Percentiles rank a stretch among this genome's conserved stretches.
phyloP scores from a whole-genome alignment of 768 basidiomycete genomes.

The Naganishia vaughanmartiniae region DNA sequence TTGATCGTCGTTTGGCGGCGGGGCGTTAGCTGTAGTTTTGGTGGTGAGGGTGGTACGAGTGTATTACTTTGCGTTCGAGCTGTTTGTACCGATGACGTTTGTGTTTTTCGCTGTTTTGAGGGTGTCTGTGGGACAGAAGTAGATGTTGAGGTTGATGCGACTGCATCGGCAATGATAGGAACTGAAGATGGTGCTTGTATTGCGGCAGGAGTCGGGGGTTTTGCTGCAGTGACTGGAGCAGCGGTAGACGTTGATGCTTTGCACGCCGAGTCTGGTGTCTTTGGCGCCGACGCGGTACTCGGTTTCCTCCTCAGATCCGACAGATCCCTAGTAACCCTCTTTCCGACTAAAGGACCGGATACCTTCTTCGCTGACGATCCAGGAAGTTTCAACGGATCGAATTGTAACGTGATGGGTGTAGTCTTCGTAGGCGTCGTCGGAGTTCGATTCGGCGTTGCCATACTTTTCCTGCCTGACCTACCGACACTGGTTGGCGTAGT shows the following conservation, averaged over 20 bases:
- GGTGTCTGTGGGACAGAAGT: neutral
- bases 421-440: conserved; percentile 1
- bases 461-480: conserved; percentile 4
- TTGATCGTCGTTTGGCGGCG: neutral
- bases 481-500: neutral
- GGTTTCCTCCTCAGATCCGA: conserved; percentile 7
- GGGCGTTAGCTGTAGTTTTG: neutral
- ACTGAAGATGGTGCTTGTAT: neutral
- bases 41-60: neutral
- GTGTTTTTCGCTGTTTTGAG: neutral
- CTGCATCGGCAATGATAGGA: neutral
- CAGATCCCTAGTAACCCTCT: conserved; percentile 7
- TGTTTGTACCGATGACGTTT: neutral
- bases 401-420: neutral
- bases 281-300: neutral
- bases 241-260: neutral
- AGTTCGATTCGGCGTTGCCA: neutral
- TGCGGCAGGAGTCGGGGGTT: neutral
- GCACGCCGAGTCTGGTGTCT: neutral
- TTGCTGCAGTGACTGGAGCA: neutral
- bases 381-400: conserved; percentile 18
- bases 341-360: neutral
- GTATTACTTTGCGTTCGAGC: neutral
- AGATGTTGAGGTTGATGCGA: neutral
- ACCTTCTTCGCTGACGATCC: conserved; percentile 19